phyloP scores from a whole-genome alignment of 441 rosid species.

The Dalechampia spathulata region DNA sequence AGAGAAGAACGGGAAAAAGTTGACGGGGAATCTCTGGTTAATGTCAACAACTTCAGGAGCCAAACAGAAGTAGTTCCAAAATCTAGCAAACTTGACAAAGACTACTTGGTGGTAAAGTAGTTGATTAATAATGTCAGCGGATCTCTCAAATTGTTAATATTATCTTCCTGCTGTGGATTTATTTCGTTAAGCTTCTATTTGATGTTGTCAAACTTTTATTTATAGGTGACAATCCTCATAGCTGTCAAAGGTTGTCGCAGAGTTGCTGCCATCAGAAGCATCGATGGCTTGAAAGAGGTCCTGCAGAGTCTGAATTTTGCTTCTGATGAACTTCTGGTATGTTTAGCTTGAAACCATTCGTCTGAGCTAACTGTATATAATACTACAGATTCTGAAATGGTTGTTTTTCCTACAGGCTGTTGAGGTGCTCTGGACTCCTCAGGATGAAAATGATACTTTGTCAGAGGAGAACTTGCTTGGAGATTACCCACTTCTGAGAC shows the following conservation, averaged over 20 bases:
- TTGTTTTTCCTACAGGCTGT: slow-evolving; percentile 36
- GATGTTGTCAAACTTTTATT: not conserved
- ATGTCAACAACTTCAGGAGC: slow-evolving; percentile 17
- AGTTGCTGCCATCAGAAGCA: slow-evolving; percentile 5
- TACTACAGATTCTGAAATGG: not conserved
- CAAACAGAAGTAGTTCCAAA: slow-evolving; percentile 3
- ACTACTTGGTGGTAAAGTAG: slow-evolving; percentile 9
- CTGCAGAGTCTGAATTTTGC: slow-evolving; percentile 10
- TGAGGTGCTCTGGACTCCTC: slow-evolving; percentile 89
- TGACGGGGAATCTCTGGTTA: slow-evolving; percentile 13
- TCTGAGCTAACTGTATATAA: no score
- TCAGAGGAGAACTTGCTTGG: slow-evolving; percentile 64
- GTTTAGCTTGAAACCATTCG: no score
- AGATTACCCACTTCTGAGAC: slow-evolving; percentile 78
- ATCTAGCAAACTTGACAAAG: slow-evolving; percentile 9
- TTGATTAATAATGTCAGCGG: no score
- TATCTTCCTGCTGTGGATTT: not conserved
- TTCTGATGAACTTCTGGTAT: slow-evolving; percentile 7
- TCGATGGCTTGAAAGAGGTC: slow-evolving; percentile 11
- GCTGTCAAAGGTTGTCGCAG: slow-evolving; percentile 10
- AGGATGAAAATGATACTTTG: slow-evolving; percentile 53
- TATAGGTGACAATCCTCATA: slow-evolving; percentile 16
- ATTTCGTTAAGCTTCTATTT: not conserved
- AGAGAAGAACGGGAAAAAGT: slow-evolving; percentile 12
- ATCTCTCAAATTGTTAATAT: no score